Percentiles rank a stretch among this genome's conserved stretches.
Evolutionary conservation across 2,329 filamentous ascomycete genomes (phyloP).

Genomic region (Penicillium aurantiogriseum): DNA sequence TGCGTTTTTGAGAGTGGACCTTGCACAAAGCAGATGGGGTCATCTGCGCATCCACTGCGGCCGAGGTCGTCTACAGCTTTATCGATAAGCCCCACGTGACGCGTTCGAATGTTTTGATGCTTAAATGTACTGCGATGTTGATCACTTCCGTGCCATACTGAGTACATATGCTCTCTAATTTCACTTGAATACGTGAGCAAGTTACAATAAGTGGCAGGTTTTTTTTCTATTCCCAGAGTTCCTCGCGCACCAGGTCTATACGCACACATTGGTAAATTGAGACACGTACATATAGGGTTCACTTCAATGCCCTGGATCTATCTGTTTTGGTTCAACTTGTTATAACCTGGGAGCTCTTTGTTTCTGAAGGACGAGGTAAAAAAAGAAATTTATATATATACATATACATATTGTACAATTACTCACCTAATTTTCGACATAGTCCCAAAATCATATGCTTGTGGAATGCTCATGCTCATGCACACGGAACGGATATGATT

Average conservation of each 20-base stretch:
- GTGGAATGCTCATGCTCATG: not conserved
- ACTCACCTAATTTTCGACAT: not conserved
- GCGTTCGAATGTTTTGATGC: too few species aligned
- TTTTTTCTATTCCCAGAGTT: too few species aligned
- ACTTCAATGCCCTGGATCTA: not conserved
- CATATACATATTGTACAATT: not conserved
- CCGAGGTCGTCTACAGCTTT: conserved; percentile 18
- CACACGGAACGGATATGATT: not conserved
- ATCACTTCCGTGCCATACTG: too few species aligned
- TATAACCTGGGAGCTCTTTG: not conserved
- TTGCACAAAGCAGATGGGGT: conserved; percentile 2
- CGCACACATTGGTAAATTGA: too few species aligned
- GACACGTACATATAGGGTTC: not conserved
- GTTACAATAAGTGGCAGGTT: too few species aligned
- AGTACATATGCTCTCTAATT: too few species aligned
- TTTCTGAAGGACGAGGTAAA: not conserved
- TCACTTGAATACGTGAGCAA: too few species aligned
- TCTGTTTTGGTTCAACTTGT: not conserved
- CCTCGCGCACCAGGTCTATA: too few species aligned
- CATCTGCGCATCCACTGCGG: not conserved
- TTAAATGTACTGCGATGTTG: too few species aligned
- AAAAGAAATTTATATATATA: not conserved
- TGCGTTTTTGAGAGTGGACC: not conserved
- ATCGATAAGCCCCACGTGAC: conserved; percentile 32
- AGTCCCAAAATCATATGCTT: conserved; percentile 6